Percentiles rank a stretch among this genome's conserved stretches.
These are phyloP conservation scores for Tremellales sp. DNA, from an alignment of 1,284 basidiomycete genomes.

Conservation along the genomic window DNA sequence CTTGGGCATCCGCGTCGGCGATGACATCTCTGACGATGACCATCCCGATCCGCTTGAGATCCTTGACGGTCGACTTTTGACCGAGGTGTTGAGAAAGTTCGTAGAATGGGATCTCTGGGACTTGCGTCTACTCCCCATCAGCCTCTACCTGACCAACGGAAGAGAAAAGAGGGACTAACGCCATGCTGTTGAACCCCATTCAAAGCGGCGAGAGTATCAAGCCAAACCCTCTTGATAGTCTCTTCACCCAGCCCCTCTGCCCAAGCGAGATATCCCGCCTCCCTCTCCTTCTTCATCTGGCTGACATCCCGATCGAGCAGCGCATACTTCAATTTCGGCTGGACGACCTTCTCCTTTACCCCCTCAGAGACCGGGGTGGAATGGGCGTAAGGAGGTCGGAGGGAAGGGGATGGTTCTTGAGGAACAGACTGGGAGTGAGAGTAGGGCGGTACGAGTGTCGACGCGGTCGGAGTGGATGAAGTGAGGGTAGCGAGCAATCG, in stretches of 20 bases:
- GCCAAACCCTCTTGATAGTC: neutral
- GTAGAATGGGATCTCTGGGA: slow-evolving; percentile 34
- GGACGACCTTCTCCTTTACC: neutral
- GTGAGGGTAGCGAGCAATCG: slow-evolving; percentile 19
- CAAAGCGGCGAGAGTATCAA: neutral
- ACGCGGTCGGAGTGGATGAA: slow-evolving; percentile 1
- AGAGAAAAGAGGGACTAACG: no score
- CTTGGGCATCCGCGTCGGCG: slow-evolving; percentile 24
- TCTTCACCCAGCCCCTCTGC: neutral
- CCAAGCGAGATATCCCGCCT: neutral
- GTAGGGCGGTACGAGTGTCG: slow-evolving; percentile 22
- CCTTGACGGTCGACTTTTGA: slow-evolving; percentile 11
- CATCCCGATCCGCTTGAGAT: slow-evolving; percentile 21
- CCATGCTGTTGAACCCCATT: no score
- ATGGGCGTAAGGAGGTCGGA: slow-evolving; percentile 23
- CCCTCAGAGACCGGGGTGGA: neutral
- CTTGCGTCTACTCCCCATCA: slow-evolving; percentile 8
- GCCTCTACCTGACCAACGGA: neutral
- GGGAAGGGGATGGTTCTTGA: slow-evolving; percentile 5
- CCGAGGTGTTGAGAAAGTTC: slow-evolving; percentile 22
- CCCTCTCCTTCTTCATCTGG: neutral
- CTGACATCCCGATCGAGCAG: neutral
- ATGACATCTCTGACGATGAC: slow-evolving; percentile 41
- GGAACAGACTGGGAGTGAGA: slow-evolving; percentile 9
- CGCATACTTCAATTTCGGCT: neutral